Percentiles rank a stretch among this genome's conserved stretches.
Evolutionary conservation across 2,329 filamentous ascomycete genomes (phyloP).

Genomic region (Elsinoe ampelina): DNA sequence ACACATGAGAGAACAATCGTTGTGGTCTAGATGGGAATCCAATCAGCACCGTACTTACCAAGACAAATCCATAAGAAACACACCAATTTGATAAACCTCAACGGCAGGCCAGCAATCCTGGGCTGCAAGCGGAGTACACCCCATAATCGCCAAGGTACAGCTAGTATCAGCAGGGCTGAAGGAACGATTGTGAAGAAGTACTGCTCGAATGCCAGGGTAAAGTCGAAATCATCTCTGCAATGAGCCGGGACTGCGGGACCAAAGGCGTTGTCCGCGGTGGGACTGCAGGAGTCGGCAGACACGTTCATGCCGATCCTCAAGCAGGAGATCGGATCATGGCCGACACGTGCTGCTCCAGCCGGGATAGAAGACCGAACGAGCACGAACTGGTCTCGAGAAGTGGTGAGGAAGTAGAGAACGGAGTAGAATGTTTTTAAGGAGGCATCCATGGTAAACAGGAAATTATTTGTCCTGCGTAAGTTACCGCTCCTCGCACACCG

Average conservation of each 20-base stretch:
- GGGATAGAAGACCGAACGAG: not conserved
- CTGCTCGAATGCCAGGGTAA: constrained; percentile 31
- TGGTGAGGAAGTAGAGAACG: not conserved
- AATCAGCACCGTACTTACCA: not conserved
- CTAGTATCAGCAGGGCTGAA: constrained; percentile 23
- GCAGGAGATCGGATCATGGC: not conserved
- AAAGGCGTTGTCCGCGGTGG: constrained; percentile 14
- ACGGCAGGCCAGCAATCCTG: constrained; percentile 16
- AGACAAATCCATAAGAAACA: not conserved
- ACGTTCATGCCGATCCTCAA: constrained; percentile 2
- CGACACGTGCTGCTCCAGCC: not conserved
- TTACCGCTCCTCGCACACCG: not conserved
- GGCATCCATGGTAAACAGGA: not conserved
- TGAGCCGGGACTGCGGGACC: constrained; percentile 12
- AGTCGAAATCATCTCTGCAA: constrained; percentile 29
- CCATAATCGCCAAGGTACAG: constrained; percentile 24
- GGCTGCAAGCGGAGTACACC: constrained; percentile 23
- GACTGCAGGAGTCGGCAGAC: constrained; percentile 8
- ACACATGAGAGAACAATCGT: constrained; percentile 12
- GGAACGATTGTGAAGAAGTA: constrained; percentile 27
- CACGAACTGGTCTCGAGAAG: not conserved
- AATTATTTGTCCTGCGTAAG: not conserved
- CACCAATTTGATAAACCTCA: constrained; percentile 14
- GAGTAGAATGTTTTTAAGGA: not conserved
- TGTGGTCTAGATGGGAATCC: not conserved